Conservation (phyloP, 2,329 filamentous ascomycete species). For the Colletotrichum abscissum region DNA sequence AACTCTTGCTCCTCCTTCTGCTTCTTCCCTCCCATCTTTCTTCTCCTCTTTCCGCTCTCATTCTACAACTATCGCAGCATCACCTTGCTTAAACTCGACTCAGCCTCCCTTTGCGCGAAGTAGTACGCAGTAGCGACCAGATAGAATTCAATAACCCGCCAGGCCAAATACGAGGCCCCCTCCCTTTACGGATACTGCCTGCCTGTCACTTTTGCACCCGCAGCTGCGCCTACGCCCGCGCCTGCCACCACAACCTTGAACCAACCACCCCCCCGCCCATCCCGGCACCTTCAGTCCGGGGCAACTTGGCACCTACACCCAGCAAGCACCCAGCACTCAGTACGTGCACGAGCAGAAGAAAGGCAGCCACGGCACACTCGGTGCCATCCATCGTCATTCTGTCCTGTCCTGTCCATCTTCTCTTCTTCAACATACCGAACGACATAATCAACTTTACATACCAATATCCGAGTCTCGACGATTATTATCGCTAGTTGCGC, state of each 20-base stretch:
- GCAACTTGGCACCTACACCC: conserved; percentile 22
- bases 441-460: neutral
- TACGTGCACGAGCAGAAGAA: neutral
- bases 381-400: neutral
- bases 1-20: neutral
- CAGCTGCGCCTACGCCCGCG: conserved; percentile 4
- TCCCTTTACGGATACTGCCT: neutral
- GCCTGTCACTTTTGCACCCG: neutral
- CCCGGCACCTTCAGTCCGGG: conserved; percentile 37
- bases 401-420: neutral
- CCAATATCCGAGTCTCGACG: neutral
- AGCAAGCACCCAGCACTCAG: neutral
- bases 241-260: conserved; percentile 17
- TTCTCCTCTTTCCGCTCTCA: no score
- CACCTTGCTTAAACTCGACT: neutral
- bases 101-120: conserved; percentile 16
- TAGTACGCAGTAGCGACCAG: neutral
- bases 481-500: neutral
- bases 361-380: conserved; percentile 2
- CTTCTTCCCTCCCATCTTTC: neutral
- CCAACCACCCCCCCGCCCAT: conserved; percentile 34
- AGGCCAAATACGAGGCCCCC: neutral
- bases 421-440: neutral
- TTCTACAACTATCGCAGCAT: no score
- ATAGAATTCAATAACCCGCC: neutral